A percentile compares a stretch with the other conserved stretches of the same genome.
Evolutionary conservation across 2,329 filamentous ascomycete genomes (phyloP).

Genomic region (Trichoderma endophyticum): DNA sequence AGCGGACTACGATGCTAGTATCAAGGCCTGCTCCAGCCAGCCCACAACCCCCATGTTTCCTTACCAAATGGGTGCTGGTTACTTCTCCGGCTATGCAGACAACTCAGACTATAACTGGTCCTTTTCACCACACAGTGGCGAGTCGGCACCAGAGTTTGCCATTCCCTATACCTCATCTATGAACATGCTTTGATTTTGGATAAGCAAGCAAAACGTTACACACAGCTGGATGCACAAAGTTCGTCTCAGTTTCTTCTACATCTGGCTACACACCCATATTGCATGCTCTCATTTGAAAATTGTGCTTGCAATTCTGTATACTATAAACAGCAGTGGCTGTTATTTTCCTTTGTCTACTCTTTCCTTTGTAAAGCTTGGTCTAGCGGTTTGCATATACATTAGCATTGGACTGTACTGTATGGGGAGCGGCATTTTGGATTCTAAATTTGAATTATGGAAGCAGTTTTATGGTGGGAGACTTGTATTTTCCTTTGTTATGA

Average conservation of each 20-base stretch:
- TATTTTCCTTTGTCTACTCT: not conserved
- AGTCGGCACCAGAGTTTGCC: constrained; percentile 33
- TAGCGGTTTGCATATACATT: constrained; percentile 12
- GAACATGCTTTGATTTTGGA: constrained; percentile 30
- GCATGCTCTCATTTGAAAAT: not conserved
- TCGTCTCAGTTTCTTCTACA: not conserved
- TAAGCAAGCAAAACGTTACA: not conserved
- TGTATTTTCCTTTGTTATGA: not conserved
- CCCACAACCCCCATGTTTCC: constrained; percentile 48
- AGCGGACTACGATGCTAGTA: constrained; percentile 45
- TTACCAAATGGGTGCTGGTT: constrained; percentile 41
- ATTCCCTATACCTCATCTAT: constrained; percentile 35
- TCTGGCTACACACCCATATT: not conserved
- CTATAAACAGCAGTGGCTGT: not conserved
- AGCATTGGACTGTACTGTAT: constrained; percentile 11
- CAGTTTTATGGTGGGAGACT: not conserved
- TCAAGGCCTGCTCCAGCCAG: constrained; percentile 40
- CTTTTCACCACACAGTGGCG: constrained; percentile 38
- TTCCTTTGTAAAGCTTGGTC: not conserved
- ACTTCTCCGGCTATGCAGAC: constrained; percentile 36
- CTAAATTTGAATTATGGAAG: not conserved
- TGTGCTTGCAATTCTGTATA: not conserved
- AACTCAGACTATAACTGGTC: constrained; percentile 54
- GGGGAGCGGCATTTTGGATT: not conserved
- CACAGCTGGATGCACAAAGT: not conserved